Conservation (phyloP, 352 stramenopile genomes). For the Phytophthora crassamura region DNA sequence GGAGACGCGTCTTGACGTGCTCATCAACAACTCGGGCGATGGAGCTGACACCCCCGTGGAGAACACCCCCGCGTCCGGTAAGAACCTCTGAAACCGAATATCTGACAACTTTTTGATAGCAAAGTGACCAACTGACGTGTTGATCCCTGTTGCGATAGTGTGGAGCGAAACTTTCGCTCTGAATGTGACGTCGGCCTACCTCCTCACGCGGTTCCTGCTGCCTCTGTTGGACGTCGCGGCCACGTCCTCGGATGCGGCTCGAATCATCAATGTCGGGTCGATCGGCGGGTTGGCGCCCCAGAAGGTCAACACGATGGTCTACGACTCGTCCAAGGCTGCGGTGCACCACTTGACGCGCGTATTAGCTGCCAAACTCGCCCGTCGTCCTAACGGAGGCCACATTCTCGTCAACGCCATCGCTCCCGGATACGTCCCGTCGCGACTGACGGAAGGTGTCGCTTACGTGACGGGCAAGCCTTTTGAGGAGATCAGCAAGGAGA, state of each 20-base stretch:
- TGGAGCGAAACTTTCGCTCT: conserved; percentile 93
- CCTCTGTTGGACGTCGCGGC: conserved; percentile 83
- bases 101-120: too few species aligned
- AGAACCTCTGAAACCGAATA: too few species aligned
- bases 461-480: conserved; percentile 38
- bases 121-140: too few species aligned
- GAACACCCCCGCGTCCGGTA: neutral
- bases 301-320: conserved; percentile 88
- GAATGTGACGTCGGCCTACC: conserved; percentile 96
- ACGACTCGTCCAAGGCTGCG: conserved; percentile 93
- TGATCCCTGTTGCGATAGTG: conserved; percentile 44
- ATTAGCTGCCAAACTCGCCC: conserved; percentile 88
- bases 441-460: conserved; percentile 89
- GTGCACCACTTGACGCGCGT: conserved; percentile 93
- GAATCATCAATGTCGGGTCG: conserved; percentile 77
- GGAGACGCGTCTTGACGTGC: conserved; percentile 82
- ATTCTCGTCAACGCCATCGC: conserved; percentile 95
- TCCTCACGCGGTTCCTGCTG: conserved; percentile 89
- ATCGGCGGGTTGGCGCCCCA: conserved; percentile 81
- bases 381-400: conserved; percentile 64
- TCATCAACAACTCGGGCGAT: conserved; percentile 93
- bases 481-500: conserved; percentile 18
- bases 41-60: conserved; percentile 1
- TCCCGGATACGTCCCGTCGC: conserved; percentile 89
- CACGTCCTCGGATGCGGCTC: conserved; percentile 50